These are phyloP conservation scores for Blakeslea trispora DNA, from an alignment of 371 early-diverging fungal genomes.

Conservation along the genomic window DNA sequence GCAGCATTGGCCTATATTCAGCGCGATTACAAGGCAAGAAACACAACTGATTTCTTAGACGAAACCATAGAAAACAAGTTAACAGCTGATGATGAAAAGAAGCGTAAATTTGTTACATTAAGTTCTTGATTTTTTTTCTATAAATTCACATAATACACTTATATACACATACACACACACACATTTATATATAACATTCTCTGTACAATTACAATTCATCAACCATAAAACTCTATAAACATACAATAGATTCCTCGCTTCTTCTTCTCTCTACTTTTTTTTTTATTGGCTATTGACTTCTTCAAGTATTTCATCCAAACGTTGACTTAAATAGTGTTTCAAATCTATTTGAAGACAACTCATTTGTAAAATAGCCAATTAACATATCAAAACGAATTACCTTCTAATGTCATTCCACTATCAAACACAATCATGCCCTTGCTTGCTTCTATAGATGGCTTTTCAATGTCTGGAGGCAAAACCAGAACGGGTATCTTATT, in stretches of 20 bases:
- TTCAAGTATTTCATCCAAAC: slow-evolving; percentile 5
- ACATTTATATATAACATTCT: no score
- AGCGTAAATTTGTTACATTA: slow-evolving; percentile 69
- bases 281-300: neutral
- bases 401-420: slow-evolving; percentile 22
- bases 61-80: slow-evolving; percentile 41
- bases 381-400: slow-evolving; percentile 7
- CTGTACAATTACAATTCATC: neutral
- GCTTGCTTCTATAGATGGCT: slow-evolving; percentile 4
- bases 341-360: slow-evolving; percentile 8
- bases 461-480: slow-evolving; percentile 15
- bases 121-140: slow-evolving; percentile 13
- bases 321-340: slow-evolving; percentile 4
- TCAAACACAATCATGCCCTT: slow-evolving; percentile 21
- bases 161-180: no score
- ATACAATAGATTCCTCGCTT: no score
- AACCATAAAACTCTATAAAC: slow-evolving; percentile 5
- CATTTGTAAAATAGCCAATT: neutral
- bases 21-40: slow-evolving; percentile 71
- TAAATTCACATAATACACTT: neutral
- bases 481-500: slow-evolving; percentile 35
- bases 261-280: no score
- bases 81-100: slow-evolving; percentile 63
- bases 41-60: slow-evolving; percentile 75
- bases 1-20: slow-evolving; percentile 72